phyloP scores from a whole-genome alignment of 1,139 yeast species.

The Kodamaea sp. region DNA sequence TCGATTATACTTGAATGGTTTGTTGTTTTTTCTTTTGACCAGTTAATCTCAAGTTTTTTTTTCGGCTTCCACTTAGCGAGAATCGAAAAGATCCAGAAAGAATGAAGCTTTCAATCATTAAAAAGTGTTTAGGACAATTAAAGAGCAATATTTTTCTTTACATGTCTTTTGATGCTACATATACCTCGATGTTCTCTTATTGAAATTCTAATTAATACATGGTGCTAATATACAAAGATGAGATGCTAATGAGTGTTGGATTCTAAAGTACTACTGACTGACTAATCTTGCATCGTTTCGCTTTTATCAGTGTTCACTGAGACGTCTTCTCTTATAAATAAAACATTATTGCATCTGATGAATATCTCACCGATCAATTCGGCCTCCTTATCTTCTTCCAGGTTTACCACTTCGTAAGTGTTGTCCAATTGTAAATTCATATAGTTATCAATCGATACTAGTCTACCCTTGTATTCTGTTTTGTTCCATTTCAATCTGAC shows the following conservation, averaged over 20 bases:
- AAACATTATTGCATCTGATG: conserved; percentile 78
- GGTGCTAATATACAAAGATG: neutral
- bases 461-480: conserved; percentile 83
- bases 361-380: conserved; percentile 78
- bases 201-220: neutral
- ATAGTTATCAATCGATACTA: conserved; percentile 83
- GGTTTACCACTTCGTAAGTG: conserved; percentile 60
- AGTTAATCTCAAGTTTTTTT: neutral
- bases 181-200: neutral
- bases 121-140: too few species aligned
- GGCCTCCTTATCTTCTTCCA: conserved; percentile 33
- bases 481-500: conserved; percentile 91
- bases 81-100: too few species aligned
- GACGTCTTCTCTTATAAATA: conserved; percentile 51
- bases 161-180: neutral
- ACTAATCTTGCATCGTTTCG: neutral
- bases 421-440: conserved; percentile 81
- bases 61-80: neutral
- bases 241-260: too few species aligned
- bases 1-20: conserved; percentile 21
- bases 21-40: conserved; percentile 36
- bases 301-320: neutral
- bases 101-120: too few species aligned
- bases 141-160: neutral
- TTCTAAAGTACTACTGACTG: neutral